These are phyloP conservation scores for Tympanopsis confertula DNA, from an alignment of 2,329 filamentous ascomycete species.

Conservation along the genomic window DNA sequence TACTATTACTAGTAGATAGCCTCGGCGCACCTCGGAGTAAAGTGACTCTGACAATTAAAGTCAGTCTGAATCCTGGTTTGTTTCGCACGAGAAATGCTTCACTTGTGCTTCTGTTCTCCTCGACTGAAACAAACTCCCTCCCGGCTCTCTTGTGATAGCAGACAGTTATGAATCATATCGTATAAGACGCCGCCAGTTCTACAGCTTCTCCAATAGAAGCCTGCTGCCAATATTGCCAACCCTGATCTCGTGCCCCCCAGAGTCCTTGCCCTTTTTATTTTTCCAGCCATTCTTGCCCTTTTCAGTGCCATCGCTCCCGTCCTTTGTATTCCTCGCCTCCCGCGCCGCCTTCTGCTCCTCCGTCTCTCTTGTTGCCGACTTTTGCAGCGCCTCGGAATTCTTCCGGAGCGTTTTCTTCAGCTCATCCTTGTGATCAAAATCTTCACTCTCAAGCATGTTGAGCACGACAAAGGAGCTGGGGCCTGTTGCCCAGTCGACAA, in stretches of 20 bases:
- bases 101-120: too few species aligned
- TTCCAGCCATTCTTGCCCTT: constrained; percentile 26
- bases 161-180: too few species aligned
- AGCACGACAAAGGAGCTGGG: constrained; percentile 79
- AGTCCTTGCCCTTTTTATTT: constrained; percentile 23
- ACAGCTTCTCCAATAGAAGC: constrained; percentile 46
- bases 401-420: constrained; percentile 61
- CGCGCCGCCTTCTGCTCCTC: constrained; percentile 37
- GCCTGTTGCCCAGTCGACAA: constrained; percentile 76
- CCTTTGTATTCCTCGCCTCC: constrained; percentile 25
- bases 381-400: constrained; percentile 59
- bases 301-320: constrained; percentile 24
- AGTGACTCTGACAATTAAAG: too few species aligned
- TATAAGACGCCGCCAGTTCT: too few species aligned
- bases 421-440: constrained; percentile 55
- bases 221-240: constrained; percentile 51
- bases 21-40: too few species aligned
- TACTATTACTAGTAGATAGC: too few species aligned
- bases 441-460: constrained; percentile 63
- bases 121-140: too few species aligned
- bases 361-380: constrained; percentile 49
- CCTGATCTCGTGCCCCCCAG: constrained; percentile 25
- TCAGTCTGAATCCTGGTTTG: too few species aligned
- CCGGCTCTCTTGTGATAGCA: too few species aligned
- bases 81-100: too few species aligned